phyloP scores from a whole-genome alignment of 2,329 filamentous ascomycete genomes.

The Cordyceps farinosa region DNA sequence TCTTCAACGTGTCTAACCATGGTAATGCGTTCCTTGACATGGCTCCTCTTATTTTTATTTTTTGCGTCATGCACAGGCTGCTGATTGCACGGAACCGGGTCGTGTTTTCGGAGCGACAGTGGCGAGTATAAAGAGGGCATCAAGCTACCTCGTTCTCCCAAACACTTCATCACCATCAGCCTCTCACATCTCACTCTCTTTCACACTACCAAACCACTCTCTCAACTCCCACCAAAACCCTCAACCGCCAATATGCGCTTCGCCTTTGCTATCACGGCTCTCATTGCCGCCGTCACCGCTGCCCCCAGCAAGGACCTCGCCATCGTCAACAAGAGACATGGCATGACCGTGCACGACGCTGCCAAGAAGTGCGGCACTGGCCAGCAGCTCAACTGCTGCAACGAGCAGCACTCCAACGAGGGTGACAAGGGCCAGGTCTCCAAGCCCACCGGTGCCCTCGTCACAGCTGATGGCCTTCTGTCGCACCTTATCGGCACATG shows the following conservation, averaged over 20 bases:
- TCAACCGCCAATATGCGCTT: slow-evolving; percentile 1
- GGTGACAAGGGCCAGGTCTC: not conserved
- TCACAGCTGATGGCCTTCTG: not conserved
- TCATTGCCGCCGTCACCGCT: not conserved
- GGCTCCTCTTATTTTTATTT: too few relatives aligned
- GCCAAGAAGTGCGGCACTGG: not conserved
- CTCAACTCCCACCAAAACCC: not conserved
- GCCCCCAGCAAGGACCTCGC: not conserved
- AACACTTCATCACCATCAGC: not conserved
- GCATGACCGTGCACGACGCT: not conserved
- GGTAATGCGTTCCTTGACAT: not conserved
- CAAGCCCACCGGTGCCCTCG: not conserved
- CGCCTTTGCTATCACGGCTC: not conserved
- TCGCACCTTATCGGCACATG: not conserved
- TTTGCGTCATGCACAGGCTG: too few relatives aligned
- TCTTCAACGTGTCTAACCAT: not conserved
- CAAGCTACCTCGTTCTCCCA: not conserved
- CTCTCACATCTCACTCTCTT: not conserved
- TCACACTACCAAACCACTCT: not conserved
- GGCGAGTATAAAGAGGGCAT: not conserved
- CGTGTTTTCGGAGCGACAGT: not conserved
- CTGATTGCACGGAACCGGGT: too few relatives aligned
- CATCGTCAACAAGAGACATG: not conserved
- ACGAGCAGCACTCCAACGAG: not conserved
- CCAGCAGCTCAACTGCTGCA: not conserved